Percentiles rank a stretch among this genome's conserved stretches.
These are phyloP conservation scores for Boletus semigastroideus DNA, from an alignment of 1,284 basidiomycete genomes.

Conservation along the genomic window DNA sequence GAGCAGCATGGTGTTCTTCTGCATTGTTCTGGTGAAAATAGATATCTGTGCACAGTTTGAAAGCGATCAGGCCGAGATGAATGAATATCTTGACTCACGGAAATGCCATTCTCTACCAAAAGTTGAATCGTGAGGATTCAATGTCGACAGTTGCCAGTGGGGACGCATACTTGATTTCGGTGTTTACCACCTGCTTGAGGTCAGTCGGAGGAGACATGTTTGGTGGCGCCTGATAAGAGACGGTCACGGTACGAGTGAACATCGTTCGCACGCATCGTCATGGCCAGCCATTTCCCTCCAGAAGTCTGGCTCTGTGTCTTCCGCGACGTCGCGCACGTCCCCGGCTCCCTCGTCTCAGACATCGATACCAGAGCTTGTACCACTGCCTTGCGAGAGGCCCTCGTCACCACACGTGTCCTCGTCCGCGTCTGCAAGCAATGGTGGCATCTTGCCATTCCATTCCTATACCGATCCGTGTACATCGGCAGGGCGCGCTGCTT, in stretches of 20 bases:
- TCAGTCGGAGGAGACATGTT: constrained; percentile 46
- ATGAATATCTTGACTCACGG: constrained; percentile 49
- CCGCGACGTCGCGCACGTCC: constrained; percentile 31
- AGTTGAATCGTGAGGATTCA: not conserved
- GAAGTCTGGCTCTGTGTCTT: constrained; percentile 40
- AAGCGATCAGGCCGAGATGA: not conserved
- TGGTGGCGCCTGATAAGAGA: not conserved
- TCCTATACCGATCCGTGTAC: constrained; percentile 35
- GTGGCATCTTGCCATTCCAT: constrained; percentile 33
- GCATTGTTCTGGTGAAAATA: constrained; percentile 73
- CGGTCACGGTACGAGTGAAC: not conserved
- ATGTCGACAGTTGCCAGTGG: not conserved
- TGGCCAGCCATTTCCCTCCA: constrained; percentile 27
- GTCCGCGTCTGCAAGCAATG: constrained; percentile 41
- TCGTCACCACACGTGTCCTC: constrained; percentile 36
- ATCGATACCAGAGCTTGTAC: constrained; percentile 14
- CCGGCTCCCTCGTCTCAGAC: constrained; percentile 26
- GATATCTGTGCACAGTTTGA: constrained; percentile 51
- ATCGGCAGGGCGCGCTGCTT: constrained; percentile 27
- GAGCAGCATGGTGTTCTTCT: constrained; percentile 59
- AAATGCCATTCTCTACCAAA: constrained; percentile 74
- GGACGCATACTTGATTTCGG: constrained; percentile 60
- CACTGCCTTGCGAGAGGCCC: constrained; percentile 12
- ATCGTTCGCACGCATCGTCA: not conserved
- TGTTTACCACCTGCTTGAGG: constrained; percentile 57